Base-by-base conservation (phyloP, 1,139 yeast species). In the Meyerozyma carpophila region DNA sequence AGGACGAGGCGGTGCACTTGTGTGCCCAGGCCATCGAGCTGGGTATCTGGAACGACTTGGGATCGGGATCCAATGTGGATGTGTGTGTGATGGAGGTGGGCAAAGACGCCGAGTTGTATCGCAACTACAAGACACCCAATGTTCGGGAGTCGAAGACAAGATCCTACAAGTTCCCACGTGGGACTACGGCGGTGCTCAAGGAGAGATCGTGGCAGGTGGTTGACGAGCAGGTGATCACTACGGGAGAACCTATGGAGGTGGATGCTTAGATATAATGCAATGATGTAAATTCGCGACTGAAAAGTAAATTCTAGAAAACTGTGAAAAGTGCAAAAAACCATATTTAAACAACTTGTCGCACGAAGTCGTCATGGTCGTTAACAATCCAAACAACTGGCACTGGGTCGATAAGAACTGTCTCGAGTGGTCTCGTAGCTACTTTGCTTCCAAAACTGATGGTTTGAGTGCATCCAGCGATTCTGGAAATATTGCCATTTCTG, bases 361-460 rank as follows among this genome's bases (percentile, higher is more conserved):
- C 18, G 18, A 3, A 16, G 2, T 16, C 18, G 2, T 16, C 36
- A 73, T 73, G 79, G 79, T 73, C 11, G 77, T 73, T 2, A 64
- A 73, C 58, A 73, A 73, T 61, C 79, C 79, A 10, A 73, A 73
- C 56, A 73, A 73, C 59, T 73, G 79, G 98, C 98, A 93, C 74
- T 93, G 98, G 98, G 98, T 93, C 50, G 97, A 93, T 68, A 93
- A 93, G 66, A 93, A 93, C 74, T 93, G 98, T 68, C 77, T 91
- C 48, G 82, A 79, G 50, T 93, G 98, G 98, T 76, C 96, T 11
- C 80, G 81, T 49, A 75, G 77, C 39, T 93, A 91, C 63, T 87
- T 93, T 62, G 64, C 69, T 40, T 76, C 78, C 40, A 75, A 79
- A 43, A 67, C 90, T 37, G 68, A 70, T 9, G 83, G 83, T 2